These are phyloP conservation scores for Hypericum perforatum DNA, from an alignment of 345 rosid genomes.

Conservation along the genomic window DNA sequence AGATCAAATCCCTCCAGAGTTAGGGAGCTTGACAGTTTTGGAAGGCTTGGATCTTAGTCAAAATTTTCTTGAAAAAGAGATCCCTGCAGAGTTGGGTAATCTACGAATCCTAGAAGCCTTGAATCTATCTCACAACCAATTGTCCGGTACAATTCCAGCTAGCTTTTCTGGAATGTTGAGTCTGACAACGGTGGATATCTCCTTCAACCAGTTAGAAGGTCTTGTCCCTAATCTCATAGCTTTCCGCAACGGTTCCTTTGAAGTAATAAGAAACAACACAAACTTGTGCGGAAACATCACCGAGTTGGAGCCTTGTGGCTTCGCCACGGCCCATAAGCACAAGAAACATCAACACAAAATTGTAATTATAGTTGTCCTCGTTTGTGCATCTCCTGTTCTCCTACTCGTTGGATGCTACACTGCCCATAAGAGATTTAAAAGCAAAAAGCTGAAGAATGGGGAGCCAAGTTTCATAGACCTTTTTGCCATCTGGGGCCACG, in stretches of 20 bases:
- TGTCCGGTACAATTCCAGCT: constrained; percentile 8
- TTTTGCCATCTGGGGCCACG: constrained; percentile 3
- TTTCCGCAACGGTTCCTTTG: constrained; percentile 13
- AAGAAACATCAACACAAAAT: background rate
- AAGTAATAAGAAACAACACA: constrained; percentile 5
- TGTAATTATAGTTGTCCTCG: background rate
- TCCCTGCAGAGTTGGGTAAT: constrained; percentile 1
- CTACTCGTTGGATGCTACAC: background rate
- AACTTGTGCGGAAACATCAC: constrained; percentile 13
- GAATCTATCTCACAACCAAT: constrained; percentile 7
- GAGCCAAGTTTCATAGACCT: background rate
- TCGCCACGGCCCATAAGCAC: no score
- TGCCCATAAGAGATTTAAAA: background rate
- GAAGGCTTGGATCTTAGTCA: constrained; percentile 11
- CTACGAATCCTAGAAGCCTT: background rate
- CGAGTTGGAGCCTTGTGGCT: constrained; percentile 4
- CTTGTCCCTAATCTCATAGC: constrained; percentile 9
- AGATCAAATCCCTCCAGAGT: constrained; percentile 3
- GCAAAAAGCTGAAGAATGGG: background rate
- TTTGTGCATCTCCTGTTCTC: background rate
- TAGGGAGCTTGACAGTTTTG: background rate
- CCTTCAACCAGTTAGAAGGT: constrained; percentile 12
- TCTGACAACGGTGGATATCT: constrained; percentile 10
- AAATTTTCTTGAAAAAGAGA: constrained; percentile 5
- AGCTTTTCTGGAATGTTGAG: background rate